Percentiles rank a stretch among this genome's conserved stretches.
phyloP scores from a whole-genome alignment of 2,329 filamentous ascomycete genomes.

The Colletotrichum eremochloae region DNA sequence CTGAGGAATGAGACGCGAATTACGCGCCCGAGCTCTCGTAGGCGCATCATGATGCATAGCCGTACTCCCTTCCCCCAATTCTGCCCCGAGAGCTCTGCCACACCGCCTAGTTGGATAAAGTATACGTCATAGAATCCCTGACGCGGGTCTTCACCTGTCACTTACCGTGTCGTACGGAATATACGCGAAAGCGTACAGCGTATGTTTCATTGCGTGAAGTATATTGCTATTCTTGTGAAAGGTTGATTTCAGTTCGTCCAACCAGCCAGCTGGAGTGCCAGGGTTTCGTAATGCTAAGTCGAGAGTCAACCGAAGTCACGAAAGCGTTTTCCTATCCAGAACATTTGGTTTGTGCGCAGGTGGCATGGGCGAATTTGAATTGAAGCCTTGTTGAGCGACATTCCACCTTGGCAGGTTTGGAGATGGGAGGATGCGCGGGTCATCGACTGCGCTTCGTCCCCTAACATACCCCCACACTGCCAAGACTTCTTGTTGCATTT shows the following conservation, averaged over 20 bases:
- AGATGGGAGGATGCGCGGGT: constrained; percentile 21
- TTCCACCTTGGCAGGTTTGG: constrained; percentile 1
- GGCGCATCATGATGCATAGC: constrained; percentile 14
- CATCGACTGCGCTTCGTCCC: neutral
- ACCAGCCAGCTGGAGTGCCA: neutral
- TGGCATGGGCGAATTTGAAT: neutral
- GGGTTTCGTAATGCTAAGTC: neutral
- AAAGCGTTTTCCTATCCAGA: neutral
- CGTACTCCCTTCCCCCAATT: neutral
- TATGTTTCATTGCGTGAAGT: constrained; percentile 16
- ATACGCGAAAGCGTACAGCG: neutral
- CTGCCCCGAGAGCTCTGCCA: constrained; percentile 17
- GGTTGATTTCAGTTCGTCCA: neutral
- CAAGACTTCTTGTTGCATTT: neutral
- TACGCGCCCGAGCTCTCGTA: neutral
- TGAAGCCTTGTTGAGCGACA: neutral
- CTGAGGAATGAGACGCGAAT: constrained; percentile 18
- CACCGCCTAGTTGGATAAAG: constrained; percentile 31
- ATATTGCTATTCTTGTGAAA: constrained; percentile 11
- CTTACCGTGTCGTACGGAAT: constrained; percentile 8
- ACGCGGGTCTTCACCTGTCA: neutral
- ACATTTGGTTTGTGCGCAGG: neutral
- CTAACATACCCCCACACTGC: neutral
- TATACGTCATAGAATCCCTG: constrained; percentile 35
- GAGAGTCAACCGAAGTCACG: neutral